Conservation (phyloP, 441 rosid genomes). For the Iberis amara region DNA sequence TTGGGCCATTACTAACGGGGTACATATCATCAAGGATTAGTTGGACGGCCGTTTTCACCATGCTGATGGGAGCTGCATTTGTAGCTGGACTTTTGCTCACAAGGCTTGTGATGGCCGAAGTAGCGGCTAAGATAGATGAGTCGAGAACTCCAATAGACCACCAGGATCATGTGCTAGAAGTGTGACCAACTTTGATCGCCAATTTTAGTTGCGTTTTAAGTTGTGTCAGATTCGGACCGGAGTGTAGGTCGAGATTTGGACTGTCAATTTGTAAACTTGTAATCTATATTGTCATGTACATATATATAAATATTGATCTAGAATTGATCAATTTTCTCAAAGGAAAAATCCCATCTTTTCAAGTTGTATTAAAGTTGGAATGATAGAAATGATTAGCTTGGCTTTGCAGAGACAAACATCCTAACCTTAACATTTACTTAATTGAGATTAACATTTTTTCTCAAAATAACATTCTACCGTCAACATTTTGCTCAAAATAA, state of each 20-base stretch:
- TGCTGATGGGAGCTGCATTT: constrained; percentile 95
- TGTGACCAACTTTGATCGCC: constrained; percentile 26
- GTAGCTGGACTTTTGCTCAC: constrained; percentile 74
- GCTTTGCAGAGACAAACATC: too few relatives aligned
- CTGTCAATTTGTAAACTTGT: too few relatives aligned
- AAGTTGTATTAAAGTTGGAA: too few relatives aligned
- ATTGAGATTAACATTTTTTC: too few relatives aligned
- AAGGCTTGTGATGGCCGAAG: constrained; percentile 73
- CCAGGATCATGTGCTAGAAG: constrained; percentile 26
- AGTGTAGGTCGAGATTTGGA: constrained; percentile 12
- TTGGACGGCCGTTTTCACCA: constrained; percentile 81
- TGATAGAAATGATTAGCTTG: too few relatives aligned
- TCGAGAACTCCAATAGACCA: constrained; percentile 34
- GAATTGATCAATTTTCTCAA: too few relatives aligned
- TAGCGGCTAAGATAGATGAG: constrained; percentile 56
- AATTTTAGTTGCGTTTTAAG: constrained; percentile 21
- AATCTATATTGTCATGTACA: too few relatives aligned
- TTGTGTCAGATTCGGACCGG: constrained; percentile 18
- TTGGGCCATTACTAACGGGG: constrained; percentile 84
- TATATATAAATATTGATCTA: too few relatives aligned
- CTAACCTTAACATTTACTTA: too few relatives aligned
- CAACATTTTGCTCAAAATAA: too few relatives aligned
- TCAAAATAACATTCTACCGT: too few relatives aligned
- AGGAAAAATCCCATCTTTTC: too few relatives aligned
- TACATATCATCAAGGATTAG: constrained; percentile 67